Base-by-base conservation (phyloP, 805 yeast genomes). In the Saturnispora mendoncae region DNA sequence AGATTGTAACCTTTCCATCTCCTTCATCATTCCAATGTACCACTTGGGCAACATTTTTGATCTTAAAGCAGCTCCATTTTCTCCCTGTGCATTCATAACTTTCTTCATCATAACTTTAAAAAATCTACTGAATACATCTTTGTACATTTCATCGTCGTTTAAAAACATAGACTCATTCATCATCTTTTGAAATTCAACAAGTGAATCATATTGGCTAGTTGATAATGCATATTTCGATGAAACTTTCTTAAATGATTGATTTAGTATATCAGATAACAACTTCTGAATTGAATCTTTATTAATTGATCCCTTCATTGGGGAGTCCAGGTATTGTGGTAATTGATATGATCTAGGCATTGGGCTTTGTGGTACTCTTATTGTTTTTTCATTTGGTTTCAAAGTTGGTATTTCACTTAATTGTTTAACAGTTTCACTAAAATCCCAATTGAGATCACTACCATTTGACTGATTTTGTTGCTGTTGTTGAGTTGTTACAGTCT, bases 171-270 rank as follows among this genome's bases (percentile, higher is more conserved):
- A 56, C 14, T 58, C 53, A 45, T 66, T 48, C 26, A 68, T 46
- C 2, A 41, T 50, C 1, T 64, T 56, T 51, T 69, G 68, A 47
- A 67, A 64, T 4, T 58, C 50, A 0, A 62, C 70, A 26, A 70
- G 45, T 26, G 50, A 50, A 41, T 68, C 78, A 53, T 74, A 73
- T 53, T 74, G 75, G 45, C 71, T 62, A 14, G 78, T 73, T 44
- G 76, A 67, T 53, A 74, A 63, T 52, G 67, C 75, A 55, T 71
- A 69, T 52, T 68, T 70, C 40, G 67, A 55, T 44, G 67, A 62
- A 45, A 74, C 66, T 50, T 68, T 67, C 42, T 58, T 59, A 46
- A 69, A 66, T 1, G 69, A 62, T 44, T 66, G 71, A 40, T 67
- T 65, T 10, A 68, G 44, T 10, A 69, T 61, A 23, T 64, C 53